Base-by-base conservation (phyloP, 192 early-diverging fungal species). In the Mortierella claussenii region DNA sequence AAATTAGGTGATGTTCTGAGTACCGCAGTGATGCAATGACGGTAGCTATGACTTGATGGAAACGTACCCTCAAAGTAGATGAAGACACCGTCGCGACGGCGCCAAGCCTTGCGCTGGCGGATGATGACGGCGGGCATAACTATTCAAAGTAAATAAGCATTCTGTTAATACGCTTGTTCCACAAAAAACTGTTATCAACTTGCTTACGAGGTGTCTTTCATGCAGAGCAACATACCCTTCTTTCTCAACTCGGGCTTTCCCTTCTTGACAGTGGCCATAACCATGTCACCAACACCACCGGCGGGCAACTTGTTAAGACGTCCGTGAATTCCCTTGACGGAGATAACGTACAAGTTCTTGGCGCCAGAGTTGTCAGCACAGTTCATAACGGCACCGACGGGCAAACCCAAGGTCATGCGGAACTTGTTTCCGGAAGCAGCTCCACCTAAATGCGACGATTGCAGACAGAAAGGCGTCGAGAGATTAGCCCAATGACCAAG, bases 321-420 rank as follows among this genome's bases (percentile, higher is more conserved):
- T 68, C 92, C 95, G 85, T 95, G 91, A 79, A 98, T 94, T 60
- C 95, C 94, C 79, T 89, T 89, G 81, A 99, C 98, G 78, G 96
- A 91, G 79, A 99, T 97, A 78, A 99, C 90, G 92, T 98, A 97
- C 69, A 99, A 89, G 93, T 99, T 99, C 93, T 99, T 99, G 82
- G 98, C 98, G 52, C 98, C 98, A 85, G 96, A 98, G 95, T 99
- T 99, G 85, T 99, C 98, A 61, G 98, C 98, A 83, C 97, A 98
- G 90, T 99, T 99, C 91, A 98, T 98, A 69, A 98, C 95, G 52
- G 98, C 98, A 86, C 87, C 85, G 50, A 88, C 86, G 31, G 87
- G 87, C 60, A 99, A 90, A 95, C 94, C 98, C 78, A 98, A 92
- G 82, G 97, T 96, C 97, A 99, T 98, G 81, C 96, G 92, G 89